Evolutionary conservation across 225 moss, liverwort and hornwort genomes (phyloP).

Genomic region (Sphagnum contortum): DNA sequence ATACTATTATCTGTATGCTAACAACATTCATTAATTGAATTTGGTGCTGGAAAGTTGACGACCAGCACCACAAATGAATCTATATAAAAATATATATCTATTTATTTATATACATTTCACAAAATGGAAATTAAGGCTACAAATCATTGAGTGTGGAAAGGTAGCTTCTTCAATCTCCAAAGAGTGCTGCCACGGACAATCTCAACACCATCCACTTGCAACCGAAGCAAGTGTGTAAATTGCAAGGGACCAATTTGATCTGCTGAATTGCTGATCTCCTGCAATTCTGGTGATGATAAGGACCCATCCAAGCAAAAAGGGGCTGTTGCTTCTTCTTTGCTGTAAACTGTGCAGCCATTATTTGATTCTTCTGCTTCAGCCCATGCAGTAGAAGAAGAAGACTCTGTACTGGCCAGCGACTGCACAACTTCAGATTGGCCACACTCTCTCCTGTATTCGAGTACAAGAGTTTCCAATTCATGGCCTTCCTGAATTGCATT

Average conservation of each 20-base stretch:
- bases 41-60: too few relatives aligned
- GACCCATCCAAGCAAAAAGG: too few relatives aligned
- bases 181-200: conserved; percentile 69
- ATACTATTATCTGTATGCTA: too few relatives aligned
- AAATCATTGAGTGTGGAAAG: not conserved
- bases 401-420: conserved; percentile 62
- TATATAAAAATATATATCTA: too few relatives aligned
- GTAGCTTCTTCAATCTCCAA: conserved; percentile 62
- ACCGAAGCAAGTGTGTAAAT: conserved; percentile 65
- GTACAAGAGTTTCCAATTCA: conserved; percentile 68
- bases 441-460: conserved; percentile 80
- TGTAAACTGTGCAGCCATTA: not conserved
- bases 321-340: too few relatives aligned
- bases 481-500: conserved; percentile 58
- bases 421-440: conserved; percentile 64
- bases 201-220: conserved; percentile 54
- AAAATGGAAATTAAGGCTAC: too few relatives aligned
- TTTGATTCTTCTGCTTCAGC: too few relatives aligned
- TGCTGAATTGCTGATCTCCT: conserved; percentile 23
- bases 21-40: too few relatives aligned
- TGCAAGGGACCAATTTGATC: conserved; percentile 30
- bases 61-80: too few relatives aligned
- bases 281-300: not conserved
- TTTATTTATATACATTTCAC: too few relatives aligned
- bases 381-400: conserved; percentile 13